Evolutionary conservation across 805 yeast species (phyloP), one percentile per base, ranked within the genome.

Genomic region (Grigorovia transvaalensis): DNA sequence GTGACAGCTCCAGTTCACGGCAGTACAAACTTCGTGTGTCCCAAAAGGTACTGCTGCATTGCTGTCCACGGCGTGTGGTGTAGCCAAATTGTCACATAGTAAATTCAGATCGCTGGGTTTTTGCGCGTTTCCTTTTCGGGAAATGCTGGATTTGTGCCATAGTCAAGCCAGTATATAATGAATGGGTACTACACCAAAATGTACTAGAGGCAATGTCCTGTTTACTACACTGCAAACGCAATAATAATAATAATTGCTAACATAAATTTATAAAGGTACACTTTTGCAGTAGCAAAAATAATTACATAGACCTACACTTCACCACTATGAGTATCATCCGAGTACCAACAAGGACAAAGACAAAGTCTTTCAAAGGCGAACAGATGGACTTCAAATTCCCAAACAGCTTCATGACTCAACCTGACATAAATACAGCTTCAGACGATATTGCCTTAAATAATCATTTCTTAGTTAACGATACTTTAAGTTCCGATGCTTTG

Each of bases 331-430:
- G 18, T 38, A 44, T 64, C 27, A 57, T 63, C 15, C 60, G 69
- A 52, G 51, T 63, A 13, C 69, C 69, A 8, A 61, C 66, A 18
- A 65, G 68, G 54, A 60, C 70, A 30, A 71, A 69, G 56, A 65
- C 74, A 1, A 54, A 61, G 8, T 71, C 75, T 0, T 71, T 70
- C 50, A 65, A 63, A 23, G 76, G 76, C 5, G 58, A 68, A 1
- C 75, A 72, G 54, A 63, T 68, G 66, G 67, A 57, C 15, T 72
- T 72, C 56, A 63, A 65, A 50, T 72, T 71, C 50, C 76, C 76
- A 15, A 6, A 41, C 23, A n/a, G 8, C n/a, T 18, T 40, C 29
- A 11, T 5, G 11, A n/a, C 12, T 29, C 23, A 15, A 17, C n/a
- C 35, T 7, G 40, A 30, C 12, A 12, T 23, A 5, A 38, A 13